These are phyloP conservation scores for Phytophthora capsici DNA, from an alignment of 352 stramenopile genomes.

Conservation along the genomic window DNA sequence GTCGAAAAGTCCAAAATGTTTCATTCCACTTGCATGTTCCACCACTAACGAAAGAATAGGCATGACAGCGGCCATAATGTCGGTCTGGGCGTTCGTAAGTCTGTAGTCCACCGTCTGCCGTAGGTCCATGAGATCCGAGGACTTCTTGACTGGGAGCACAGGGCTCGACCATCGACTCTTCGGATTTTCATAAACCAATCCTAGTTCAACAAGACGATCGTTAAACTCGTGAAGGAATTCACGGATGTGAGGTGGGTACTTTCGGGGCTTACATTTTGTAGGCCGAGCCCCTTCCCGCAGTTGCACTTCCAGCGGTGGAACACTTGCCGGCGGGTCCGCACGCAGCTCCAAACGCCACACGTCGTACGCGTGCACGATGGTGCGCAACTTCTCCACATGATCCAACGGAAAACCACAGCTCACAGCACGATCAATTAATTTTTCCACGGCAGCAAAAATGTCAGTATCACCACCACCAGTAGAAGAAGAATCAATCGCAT, in stretches of 20 bases:
- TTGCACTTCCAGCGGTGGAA: neutral
- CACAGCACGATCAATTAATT: neutral
- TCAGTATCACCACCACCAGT: neutral
- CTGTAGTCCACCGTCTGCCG: slow-evolving; percentile 7
- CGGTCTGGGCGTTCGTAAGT: neutral
- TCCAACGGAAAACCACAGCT: neutral
- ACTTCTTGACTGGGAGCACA: slow-evolving; percentile 19
- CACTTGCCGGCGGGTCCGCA: neutral
- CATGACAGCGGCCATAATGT: slow-evolving; percentile 18
- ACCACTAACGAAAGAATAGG: slow-evolving; percentile 13
- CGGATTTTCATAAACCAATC: neutral
- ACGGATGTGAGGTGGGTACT: too few species aligned
- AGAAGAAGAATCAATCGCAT: neutral
- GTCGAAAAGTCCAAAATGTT: slow-evolving; percentile 15
- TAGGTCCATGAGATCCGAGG: neutral
- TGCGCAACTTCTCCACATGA: neutral
- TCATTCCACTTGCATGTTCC: neutral
- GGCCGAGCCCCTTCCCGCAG: too few species aligned
- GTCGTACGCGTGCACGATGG: too few species aligned
- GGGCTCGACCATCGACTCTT: slow-evolving; percentile 1
- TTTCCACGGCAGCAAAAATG: neutral
- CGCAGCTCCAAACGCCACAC: too few species aligned
- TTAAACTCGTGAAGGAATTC: neutral
- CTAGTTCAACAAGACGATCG: neutral
- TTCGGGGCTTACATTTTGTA: too few species aligned